Evolutionary conservation across 768 basidiomycete species (phyloP).

Genomic region (Russula olivacea): DNA sequence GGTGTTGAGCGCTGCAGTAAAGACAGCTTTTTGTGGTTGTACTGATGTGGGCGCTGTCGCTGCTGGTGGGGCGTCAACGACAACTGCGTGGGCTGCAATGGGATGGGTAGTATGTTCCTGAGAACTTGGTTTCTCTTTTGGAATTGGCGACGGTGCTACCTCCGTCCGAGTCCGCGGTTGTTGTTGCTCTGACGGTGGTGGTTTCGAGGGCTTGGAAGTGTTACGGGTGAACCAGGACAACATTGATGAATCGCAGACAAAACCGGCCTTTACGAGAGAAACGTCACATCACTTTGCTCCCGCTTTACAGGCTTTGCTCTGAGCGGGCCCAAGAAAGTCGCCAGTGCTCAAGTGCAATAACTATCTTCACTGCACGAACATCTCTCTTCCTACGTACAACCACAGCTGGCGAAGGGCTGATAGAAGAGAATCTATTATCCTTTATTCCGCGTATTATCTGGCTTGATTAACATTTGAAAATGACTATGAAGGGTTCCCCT

Average conservation of each 20-base stretch:
- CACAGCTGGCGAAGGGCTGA: no score
- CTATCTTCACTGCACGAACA: no score
- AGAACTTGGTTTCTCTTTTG: background rate
- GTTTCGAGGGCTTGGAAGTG: background rate
- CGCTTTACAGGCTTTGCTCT: no score
- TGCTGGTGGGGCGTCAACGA: background rate
- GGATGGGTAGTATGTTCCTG: background rate
- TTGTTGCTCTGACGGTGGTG: background rate
- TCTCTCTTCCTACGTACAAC: no score
- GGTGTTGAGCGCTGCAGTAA: conserved; percentile 37
- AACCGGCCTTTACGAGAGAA: no score
- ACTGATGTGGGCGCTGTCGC: conserved; percentile 16
- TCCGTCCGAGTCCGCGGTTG: background rate
- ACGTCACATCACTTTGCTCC: no score
- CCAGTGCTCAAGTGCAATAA: no score
- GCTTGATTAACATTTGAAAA: conserved; percentile 44
- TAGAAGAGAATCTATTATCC: no score
- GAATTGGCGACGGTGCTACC: conserved; percentile 9
- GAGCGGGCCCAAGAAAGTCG: no score
- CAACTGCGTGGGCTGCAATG: background rate
- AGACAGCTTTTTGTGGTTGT: conserved; percentile 26
- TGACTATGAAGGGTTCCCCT: conserved; percentile 20
- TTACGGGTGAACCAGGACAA: conserved; percentile 1
- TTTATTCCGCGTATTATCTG: conserved; percentile 34
- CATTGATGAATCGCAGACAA: background rate